phyloP scores from a whole-genome alignment of 495 filamentous ascomycete genomes.

The Choiromyces venosus region DNA sequence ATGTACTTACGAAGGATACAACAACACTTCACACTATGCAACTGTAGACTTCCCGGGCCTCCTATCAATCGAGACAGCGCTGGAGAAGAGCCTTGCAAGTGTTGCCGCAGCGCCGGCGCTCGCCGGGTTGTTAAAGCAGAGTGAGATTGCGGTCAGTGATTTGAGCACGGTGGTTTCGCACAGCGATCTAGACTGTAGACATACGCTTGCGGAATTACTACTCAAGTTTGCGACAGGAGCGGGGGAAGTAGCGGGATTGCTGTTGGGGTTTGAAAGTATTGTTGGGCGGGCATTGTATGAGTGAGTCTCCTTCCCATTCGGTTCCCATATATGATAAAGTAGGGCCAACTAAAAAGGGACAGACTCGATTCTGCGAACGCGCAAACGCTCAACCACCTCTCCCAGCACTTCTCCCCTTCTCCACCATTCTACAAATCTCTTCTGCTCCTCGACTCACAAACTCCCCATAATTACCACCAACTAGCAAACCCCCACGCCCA shows the following conservation, averaged over 20 bases:
- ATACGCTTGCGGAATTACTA: slow-evolving; percentile 23
- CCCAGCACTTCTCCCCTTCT: slow-evolving; percentile 1
- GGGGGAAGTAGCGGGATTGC: slow-evolving; percentile 21
- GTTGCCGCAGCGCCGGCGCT: slow-evolving; percentile 28
- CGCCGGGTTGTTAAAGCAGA: slow-evolving; percentile 35
- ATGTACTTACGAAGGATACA: not conserved
- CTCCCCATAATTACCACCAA: no score
- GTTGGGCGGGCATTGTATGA: slow-evolving; percentile 32
- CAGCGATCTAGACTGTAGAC: slow-evolving; percentile 35
- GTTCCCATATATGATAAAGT: not conserved
- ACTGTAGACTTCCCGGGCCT: slow-evolving; percentile 37
- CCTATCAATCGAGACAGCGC: slow-evolving; percentile 40
- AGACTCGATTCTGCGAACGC: slow-evolving; percentile 11
- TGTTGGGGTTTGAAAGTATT: slow-evolving; percentile 28
- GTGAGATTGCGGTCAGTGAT: slow-evolving; percentile 40
- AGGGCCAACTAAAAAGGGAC: slow-evolving; percentile 20
- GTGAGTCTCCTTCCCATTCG: slow-evolving; percentile 18
- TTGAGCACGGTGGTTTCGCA: slow-evolving; percentile 37
- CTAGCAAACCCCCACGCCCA: no score
- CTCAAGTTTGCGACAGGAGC: slow-evolving; percentile 35
- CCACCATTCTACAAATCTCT: slow-evolving; percentile 1
- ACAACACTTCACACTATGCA: slow-evolving; percentile 1
- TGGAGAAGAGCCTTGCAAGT: slow-evolving; percentile 36
- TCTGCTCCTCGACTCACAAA: no score
- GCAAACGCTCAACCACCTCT: not conserved